These are phyloP conservation scores for Trametes cubensis DNA, from an alignment of 768 basidiomycete genomes.

Conservation along the genomic window DNA sequence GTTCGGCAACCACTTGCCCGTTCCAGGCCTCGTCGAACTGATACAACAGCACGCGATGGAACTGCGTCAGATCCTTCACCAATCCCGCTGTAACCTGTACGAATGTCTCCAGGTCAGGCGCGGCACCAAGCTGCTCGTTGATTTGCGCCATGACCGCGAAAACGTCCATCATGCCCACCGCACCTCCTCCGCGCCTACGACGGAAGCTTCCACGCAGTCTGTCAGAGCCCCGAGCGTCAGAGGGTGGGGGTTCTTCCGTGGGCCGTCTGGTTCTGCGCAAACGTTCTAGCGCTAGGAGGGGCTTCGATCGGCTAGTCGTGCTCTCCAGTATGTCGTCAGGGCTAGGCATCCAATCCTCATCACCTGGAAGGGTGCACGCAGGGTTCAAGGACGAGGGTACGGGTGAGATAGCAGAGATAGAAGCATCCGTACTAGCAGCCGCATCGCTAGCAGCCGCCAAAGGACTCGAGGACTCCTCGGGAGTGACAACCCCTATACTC, in stretches of 20 bases:
- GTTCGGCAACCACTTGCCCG: slow-evolving; percentile 76
- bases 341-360: slow-evolving; percentile 47
- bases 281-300: slow-evolving; percentile 70
- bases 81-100: slow-evolving; percentile 73
- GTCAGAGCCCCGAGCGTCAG: neutral
- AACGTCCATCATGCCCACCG: slow-evolving; percentile 73
- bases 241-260: neutral
- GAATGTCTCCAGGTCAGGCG: slow-evolving; percentile 66
- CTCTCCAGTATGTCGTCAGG: slow-evolving; percentile 68
- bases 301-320: slow-evolving; percentile 68
- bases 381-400: slow-evolving; percentile 9
- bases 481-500: slow-evolving; percentile 19
- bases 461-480: slow-evolving; percentile 12
- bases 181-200: slow-evolving; percentile 28
- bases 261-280: slow-evolving; percentile 51
- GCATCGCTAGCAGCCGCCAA: slow-evolving; percentile 1
- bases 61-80: slow-evolving; percentile 78
- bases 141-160: slow-evolving; percentile 79
- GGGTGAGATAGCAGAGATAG: slow-evolving; percentile 4
- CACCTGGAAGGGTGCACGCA: slow-evolving; percentile 26
- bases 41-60: slow-evolving; percentile 80
- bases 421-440: neutral
- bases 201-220: slow-evolving; percentile 18
- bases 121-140: slow-evolving; percentile 75
- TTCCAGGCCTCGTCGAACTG: slow-evolving; percentile 84